These are phyloP conservation scores for Fistulinella cinereoalba DNA, from an alignment of 1,284 basidiomycete genomes.

Conservation along the genomic window DNA sequence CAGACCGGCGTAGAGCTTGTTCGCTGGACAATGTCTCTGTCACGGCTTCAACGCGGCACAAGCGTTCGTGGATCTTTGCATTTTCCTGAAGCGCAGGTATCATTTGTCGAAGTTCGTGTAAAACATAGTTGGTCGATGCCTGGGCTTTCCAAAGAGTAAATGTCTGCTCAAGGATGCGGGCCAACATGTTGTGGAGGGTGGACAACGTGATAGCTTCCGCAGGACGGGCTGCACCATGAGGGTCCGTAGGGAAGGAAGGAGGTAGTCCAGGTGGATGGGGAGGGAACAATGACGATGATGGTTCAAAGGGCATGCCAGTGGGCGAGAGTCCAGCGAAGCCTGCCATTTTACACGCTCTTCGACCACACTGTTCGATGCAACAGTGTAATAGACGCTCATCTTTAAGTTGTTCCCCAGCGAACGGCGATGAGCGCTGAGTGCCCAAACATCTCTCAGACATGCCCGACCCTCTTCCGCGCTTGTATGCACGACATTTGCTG, in stretches of 20 bases:
- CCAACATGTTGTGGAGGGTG: conserved; percentile 42
- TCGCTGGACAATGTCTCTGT: too few species aligned
- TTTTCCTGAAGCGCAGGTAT: conserved; percentile 22
- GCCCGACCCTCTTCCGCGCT: conserved; percentile 6
- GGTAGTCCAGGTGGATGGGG: too few species aligned
- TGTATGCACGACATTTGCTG: conserved; percentile 10
- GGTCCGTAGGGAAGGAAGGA: conserved; percentile 24
- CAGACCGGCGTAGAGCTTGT: too few species aligned
- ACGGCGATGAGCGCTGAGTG: background rate
- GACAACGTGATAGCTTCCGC: conserved; percentile 29
- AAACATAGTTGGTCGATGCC: conserved; percentile 45
- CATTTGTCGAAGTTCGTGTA: conserved; percentile 38
- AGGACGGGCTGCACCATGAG: conserved; percentile 40
- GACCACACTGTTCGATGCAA: background rate
- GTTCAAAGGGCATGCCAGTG: background rate
- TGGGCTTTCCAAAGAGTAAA: conserved; percentile 54
- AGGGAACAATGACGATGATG: conserved; percentile 16
- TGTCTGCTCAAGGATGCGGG: conserved; percentile 48
- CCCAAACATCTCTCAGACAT: background rate
- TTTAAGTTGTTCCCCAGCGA: background rate
- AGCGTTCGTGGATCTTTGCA: conserved; percentile 34
- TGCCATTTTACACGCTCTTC: background rate
- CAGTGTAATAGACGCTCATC: too few species aligned
- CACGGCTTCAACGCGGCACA: conserved; percentile 40
- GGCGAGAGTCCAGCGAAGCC: background rate